Conservation (phyloP, 2,329 filamentous ascomycete species). For the Phoma sp. region DNA sequence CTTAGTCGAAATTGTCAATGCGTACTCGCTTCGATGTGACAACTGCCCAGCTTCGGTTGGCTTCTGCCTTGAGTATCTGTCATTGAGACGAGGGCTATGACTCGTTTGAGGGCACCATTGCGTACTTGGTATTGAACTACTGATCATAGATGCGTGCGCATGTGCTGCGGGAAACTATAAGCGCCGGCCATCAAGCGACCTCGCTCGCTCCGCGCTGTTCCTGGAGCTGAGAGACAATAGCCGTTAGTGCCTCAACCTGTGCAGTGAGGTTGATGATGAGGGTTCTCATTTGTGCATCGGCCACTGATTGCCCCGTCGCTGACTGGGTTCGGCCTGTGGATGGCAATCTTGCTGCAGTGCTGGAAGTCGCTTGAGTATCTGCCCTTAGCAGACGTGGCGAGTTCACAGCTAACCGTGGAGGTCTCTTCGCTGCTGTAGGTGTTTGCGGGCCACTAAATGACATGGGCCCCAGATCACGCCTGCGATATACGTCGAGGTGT, state of each 20-base stretch:
- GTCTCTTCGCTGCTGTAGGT: slow-evolving; percentile 31
- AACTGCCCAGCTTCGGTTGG: neutral
- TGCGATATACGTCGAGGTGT: slow-evolving; percentile 43
- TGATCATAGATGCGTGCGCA: slow-evolving; percentile 11
- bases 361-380: slow-evolving; percentile 33
- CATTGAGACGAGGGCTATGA: neutral
- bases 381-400: slow-evolving; percentile 41
- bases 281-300: slow-evolving; percentile 44
- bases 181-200: slow-evolving; percentile 48
- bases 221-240: slow-evolving; percentile 49
- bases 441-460: slow-evolving; percentile 47
- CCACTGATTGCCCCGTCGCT: slow-evolving; percentile 32
- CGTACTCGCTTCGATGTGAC: neutral
- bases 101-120: neutral
- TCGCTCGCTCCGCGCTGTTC: slow-evolving; percentile 40
- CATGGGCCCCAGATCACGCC: slow-evolving; percentile 24
- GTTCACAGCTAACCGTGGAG: slow-evolving; percentile 41
- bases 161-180: slow-evolving; percentile 37
- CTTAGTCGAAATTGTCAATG: slow-evolving; percentile 12
- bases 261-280: slow-evolving; percentile 49
- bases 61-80: neutral
- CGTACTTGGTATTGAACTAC: slow-evolving; percentile 1
- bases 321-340: slow-evolving; percentile 21
- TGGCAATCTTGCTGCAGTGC: slow-evolving; percentile 24
- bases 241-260: slow-evolving; percentile 51